Evolutionary conservation across 148 eudicot genomes (phyloP).

Genomic region (Spergularia bocconei): DNA sequence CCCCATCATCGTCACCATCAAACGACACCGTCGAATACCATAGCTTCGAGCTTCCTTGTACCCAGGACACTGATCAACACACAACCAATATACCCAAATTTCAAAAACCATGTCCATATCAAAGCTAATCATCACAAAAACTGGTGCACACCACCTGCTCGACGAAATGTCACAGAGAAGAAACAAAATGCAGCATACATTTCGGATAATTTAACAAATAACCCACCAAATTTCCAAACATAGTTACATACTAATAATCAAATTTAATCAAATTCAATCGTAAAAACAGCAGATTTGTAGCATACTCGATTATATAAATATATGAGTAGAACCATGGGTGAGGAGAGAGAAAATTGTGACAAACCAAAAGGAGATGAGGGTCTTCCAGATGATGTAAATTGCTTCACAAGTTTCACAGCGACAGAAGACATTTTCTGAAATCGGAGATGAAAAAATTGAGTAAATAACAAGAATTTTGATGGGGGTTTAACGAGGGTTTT

Average conservation of each 20-base stretch:
- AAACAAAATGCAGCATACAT: background rate
- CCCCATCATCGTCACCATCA: slow-evolving; percentile 38
- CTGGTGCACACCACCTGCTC: slow-evolving; percentile 26
- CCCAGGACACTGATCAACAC: slow-evolving; percentile 41
- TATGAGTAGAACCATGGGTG: background rate
- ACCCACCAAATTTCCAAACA: background rate
- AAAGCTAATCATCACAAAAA: background rate
- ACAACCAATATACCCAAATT: slow-evolving; percentile 3
- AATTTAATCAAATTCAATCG: background rate
- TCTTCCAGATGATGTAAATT: slow-evolving; percentile 30
- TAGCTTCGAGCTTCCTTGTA: slow-evolving; percentile 44
- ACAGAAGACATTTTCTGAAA: slow-evolving; percentile 21
- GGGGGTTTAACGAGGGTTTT: slow-evolving; percentile 34
- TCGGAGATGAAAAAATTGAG: background rate
- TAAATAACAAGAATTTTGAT: too few relatives aligned
- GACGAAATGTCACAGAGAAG: slow-evolving; percentile 24
- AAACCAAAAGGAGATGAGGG: slow-evolving; percentile 17
- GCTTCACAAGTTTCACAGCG: slow-evolving; percentile 24
- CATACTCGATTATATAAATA: background rate
- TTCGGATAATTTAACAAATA: background rate
- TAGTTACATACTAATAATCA: background rate
- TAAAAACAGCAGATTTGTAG: background rate
- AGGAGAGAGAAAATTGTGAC: background rate
- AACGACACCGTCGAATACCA: slow-evolving; percentile 52
- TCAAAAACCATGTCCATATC: background rate